Conservation (phyloP, 805 yeast genomes). For the Yarrowia phangngaensis region DNA sequence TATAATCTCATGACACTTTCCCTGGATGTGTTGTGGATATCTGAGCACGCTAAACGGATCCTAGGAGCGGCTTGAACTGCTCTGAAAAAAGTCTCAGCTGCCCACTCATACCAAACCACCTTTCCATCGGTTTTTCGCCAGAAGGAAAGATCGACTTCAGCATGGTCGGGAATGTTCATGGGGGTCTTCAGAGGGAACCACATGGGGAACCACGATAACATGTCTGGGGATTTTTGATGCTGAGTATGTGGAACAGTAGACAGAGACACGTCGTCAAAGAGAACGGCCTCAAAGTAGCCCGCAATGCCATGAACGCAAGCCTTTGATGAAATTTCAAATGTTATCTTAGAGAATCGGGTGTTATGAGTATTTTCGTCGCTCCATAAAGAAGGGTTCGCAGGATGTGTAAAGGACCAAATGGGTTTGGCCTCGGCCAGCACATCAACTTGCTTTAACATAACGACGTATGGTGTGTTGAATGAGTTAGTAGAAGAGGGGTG, state of each 20-base stretch:
- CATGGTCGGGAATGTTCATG: conserved; percentile 49
- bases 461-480: conserved; percentile 46
- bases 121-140: conserved; percentile 46
- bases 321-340: conserved; percentile 47
- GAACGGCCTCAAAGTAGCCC: conserved; percentile 68
- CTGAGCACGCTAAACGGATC: conserved; percentile 11
- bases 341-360: conserved; percentile 37
- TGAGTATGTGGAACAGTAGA: conserved; percentile 47
- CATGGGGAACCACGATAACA: conserved; percentile 66
- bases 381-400: conserved; percentile 33
- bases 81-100: conserved; percentile 46
- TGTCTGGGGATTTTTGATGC: conserved; percentile 42
- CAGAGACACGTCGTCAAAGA: conserved; percentile 57
- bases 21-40: conserved; percentile 3
- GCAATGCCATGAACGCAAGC: conserved; percentile 67
- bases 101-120: conserved; percentile 68
- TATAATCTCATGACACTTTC: conserved; percentile 15
- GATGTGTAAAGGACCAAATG: conserved; percentile 63
- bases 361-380: conserved; percentile 31
- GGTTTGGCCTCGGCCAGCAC: conserved; percentile 47
- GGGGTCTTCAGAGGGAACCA: conserved; percentile 60
- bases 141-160: conserved; percentile 51
- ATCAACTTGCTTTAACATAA: conserved; percentile 43
- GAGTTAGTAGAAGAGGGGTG: conserved; percentile 13
- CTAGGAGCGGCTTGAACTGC: neutral